Percentiles rank a stretch among this genome's conserved stretches.
These are phyloP conservation scores for Citrus cavaleriei DNA, from an alignment of 345 rosid species.

Conservation along the genomic window DNA sequence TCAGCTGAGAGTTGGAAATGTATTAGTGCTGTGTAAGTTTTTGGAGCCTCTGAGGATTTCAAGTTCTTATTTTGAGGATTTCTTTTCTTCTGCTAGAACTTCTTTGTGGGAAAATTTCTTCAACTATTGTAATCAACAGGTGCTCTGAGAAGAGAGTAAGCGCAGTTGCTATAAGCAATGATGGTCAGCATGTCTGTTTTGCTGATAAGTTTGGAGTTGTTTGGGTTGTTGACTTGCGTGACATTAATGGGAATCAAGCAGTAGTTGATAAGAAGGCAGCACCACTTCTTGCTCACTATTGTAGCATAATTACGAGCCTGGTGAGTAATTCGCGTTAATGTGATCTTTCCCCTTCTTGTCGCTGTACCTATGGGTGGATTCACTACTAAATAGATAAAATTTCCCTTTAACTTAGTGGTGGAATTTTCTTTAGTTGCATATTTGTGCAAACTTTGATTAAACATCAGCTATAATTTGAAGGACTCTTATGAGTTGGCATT, in stretches of 20 bases:
- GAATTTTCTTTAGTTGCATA: neutral
- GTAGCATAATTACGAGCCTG: constrained; percentile 92
- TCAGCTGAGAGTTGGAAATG: constrained; percentile 75
- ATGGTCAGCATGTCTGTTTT: constrained; percentile 65
- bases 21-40: constrained; percentile 59
- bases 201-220: constrained; percentile 98
- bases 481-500: neutral
- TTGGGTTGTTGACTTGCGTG: constrained; percentile 69
- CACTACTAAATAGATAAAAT: too few relatives aligned
- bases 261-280: constrained; percentile 52
- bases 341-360: neutral
- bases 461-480: neutral
- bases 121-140: constrained; percentile 31
- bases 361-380: neutral
- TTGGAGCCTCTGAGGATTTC: neutral
- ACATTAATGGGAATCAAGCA: constrained; percentile 32
- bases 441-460: neutral
- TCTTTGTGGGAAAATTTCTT: neutral
- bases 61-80: neutral
- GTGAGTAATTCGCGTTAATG: constrained; percentile 25
- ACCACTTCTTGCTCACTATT: constrained; percentile 81
- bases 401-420: neutral
- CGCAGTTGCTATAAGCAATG: constrained; percentile 68
- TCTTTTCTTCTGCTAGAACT: neutral
- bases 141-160: constrained; percentile 89